Percentiles rank a stretch among this genome's conserved stretches.
phyloP scores from a whole-genome alignment of 2,329 filamentous ascomycete genomes.

The Cladophialophora carrionii region DNA sequence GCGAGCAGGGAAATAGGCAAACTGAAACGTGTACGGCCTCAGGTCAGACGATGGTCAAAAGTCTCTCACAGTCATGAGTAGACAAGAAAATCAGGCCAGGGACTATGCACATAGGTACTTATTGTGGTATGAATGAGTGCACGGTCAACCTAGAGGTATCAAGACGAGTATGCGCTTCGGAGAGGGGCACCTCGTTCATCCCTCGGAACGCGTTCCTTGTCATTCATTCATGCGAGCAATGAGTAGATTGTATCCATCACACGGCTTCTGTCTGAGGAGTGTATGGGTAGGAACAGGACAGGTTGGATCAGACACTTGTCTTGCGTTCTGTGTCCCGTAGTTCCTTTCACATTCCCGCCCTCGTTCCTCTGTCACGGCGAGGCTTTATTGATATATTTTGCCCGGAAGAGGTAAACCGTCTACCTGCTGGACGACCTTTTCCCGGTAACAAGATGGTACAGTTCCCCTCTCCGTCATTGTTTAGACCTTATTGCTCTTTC shows the following conservation, averaged over 20 bases:
- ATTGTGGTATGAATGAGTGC: not conserved
- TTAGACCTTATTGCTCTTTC: conserved; percentile 26
- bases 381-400: not conserved
- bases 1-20: no score
- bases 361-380: not conserved
- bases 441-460: not conserved
- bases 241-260: not conserved
- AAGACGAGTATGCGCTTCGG: not conserved
- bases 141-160: no score
- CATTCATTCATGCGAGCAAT: not conserved
- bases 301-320: not conserved
- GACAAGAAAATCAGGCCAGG: no score
- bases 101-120: no score
- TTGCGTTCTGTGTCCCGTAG: not conserved
- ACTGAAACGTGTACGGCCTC: no score
- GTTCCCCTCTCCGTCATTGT: not conserved
- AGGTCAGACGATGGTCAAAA: no score
- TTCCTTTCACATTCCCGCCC: not conserved
- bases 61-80: no score
- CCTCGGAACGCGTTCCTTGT: not conserved
- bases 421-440: not conserved
- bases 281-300: not conserved
- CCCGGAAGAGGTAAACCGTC: not conserved
- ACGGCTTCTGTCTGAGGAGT: not conserved
- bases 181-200: not conserved